Conservation (phyloP, 768 basidiomycete genomes). For the Amanita rubescens region DNA sequence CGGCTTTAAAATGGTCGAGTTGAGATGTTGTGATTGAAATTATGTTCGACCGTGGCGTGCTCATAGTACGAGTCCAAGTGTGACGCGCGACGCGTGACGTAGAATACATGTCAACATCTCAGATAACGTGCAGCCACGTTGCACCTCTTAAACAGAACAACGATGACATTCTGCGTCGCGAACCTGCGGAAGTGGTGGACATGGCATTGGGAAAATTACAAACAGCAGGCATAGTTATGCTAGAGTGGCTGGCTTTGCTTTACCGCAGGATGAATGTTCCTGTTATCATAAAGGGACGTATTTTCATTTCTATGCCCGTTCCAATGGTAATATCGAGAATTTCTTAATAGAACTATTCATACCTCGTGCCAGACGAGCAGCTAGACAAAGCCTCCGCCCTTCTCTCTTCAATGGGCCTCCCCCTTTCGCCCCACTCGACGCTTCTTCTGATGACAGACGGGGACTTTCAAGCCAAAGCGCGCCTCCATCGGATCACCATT, state of each 20-base stretch:
- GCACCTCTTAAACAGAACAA: constrained; percentile 1
- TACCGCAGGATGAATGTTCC: constrained; percentile 22
- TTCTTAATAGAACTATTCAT: constrained; percentile 9
- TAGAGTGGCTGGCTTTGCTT: constrained; percentile 21
- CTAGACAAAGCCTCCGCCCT: constrained; percentile 15
- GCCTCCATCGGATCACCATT: constrained; percentile 17
- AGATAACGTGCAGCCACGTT: neutral
- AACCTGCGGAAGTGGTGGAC: constrained; percentile 19
- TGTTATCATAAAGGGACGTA: constrained; percentile 13
- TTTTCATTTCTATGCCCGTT: constrained; percentile 8
- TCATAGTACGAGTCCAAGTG: neutral
- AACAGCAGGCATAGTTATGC: constrained; percentile 13
- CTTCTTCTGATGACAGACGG: constrained; percentile 13
- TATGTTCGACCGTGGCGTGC: neutral
- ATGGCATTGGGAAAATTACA: constrained; percentile 18
- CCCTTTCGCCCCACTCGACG: constrained; percentile 14
- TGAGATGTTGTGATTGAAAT: constrained; percentile 16
- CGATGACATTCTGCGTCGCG: constrained; percentile 9
- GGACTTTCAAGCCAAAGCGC: constrained; percentile 18
- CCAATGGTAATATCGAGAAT: constrained; percentile 1
- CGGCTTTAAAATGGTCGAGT: constrained; percentile 14
- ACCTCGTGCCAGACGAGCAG: constrained; percentile 18
- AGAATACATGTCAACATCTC: too few species aligned
- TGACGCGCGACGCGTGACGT: too few species aligned
- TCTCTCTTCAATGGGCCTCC: constrained; percentile 17